Base-by-base conservation (phyloP, 2,329 filamentous ascomycete genomes). In the Mycocentrospora acerina region DNA sequence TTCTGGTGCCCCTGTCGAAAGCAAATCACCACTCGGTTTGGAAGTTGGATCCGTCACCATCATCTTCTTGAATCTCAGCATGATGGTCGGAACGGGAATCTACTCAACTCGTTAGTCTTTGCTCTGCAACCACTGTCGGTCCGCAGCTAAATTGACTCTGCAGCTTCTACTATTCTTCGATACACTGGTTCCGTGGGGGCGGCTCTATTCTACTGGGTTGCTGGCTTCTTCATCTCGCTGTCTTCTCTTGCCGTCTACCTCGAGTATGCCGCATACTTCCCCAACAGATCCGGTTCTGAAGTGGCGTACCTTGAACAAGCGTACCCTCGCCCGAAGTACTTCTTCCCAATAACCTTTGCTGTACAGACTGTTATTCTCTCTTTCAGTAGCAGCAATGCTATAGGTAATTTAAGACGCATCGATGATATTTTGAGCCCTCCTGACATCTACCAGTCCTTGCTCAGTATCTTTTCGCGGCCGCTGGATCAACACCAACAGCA, bases 231-330 rank as follows among this genome's bases (percentile, higher is more conserved):
- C 24, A 78, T 83, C 35, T 76, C 81, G 0, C 58, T 72, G 0
- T 72, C 77, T 2, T 76, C 75, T 1, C 71, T 84, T 3, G 67
- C 72, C 0, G 75, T 83, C 0, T 85, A 85, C 40, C 75, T 85
- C 7, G 83, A 86, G 53, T 77, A 79, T 11, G 76, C 81, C 0
- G 73, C 79, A 1, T 85, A 81, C 45, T 86, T 86, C 42, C 82
- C 82, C 1, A 85, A 78, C 53, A 77, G 83, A 7, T 83, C 79
- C 2, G 83, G 82, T 0, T 76, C 77, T 0, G 81, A 86, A 51
- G 82, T 83, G 0, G 82, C 83, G 0, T 86, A 85, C 48, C 72
- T 86, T 0, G 83, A 86, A 49, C 83, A 86, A 53, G 79, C 81
- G 0, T 87, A 77, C 46, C 82, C 82, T 1, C 72, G 80, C 1